Percentiles rank a stretch among this genome's conserved stretches.
Conservation (phyloP, 495 filamentous ascomycete species). For the Penicillium verhagenii region DNA sequence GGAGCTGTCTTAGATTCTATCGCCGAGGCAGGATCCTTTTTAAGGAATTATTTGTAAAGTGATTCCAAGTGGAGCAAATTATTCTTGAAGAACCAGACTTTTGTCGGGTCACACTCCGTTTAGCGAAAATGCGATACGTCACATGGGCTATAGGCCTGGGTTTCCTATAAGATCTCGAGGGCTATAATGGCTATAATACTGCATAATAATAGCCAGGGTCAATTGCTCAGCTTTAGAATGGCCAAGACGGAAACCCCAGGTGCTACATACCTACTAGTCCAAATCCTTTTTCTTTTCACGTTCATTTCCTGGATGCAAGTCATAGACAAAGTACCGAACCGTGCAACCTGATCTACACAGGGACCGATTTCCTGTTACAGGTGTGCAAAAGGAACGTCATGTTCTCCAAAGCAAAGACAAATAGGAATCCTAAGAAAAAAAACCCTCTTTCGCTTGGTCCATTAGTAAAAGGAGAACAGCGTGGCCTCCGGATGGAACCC, state of each 20-base stretch:
- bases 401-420: too few relatives aligned
- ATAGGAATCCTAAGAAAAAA: too few relatives aligned
- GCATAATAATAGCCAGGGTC: background rate
- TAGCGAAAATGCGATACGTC: background rate
- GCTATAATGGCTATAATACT: background rate
- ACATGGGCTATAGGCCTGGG: background rate
- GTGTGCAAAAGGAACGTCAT: too few relatives aligned
- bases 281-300: too few relatives aligned
- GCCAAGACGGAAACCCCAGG: background rate
- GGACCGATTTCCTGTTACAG: background rate
- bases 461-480: slow-evolving; percentile 10
- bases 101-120: background rate
- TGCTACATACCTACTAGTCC: background rate
- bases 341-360: background rate
- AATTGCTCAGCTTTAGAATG: too few relatives aligned
- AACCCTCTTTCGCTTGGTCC: too few relatives aligned
- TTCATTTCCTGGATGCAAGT: too few relatives aligned
- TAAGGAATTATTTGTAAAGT: background rate
- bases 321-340: background rate
- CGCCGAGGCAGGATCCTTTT: background rate
- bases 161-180: background rate
- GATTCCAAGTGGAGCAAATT: background rate
- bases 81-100: background rate
- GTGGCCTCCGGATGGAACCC: slow-evolving; percentile 15
- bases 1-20: background rate